phyloP scores from a whole-genome alignment of 108 stramenopile genomes.

The Nitzschia inconspicua region DNA sequence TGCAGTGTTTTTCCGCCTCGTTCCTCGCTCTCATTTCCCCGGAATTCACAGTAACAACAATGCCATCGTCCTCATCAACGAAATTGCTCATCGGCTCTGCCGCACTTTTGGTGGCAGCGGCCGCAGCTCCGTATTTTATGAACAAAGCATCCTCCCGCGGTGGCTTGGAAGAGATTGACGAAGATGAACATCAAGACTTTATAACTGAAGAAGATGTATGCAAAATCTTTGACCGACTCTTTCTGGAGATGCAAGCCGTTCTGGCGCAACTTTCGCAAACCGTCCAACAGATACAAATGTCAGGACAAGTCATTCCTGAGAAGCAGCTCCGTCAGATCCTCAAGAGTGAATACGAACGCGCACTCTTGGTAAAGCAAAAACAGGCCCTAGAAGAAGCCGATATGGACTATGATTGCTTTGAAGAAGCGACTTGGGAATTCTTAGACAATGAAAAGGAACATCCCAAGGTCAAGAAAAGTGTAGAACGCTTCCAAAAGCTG shows the following conservation, averaged over 20 bases:
- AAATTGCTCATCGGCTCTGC: slow-evolving; percentile 3
- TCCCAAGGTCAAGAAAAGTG: slow-evolving; percentile 70
- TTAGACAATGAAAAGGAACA: slow-evolving; percentile 53
- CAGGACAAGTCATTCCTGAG: slow-evolving; percentile 81
- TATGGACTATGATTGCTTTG: slow-evolving; percentile 84
- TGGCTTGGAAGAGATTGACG: slow-evolving; percentile 57
- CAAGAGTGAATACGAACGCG: slow-evolving; percentile 77
- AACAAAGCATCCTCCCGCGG: background rate
- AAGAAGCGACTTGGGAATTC: slow-evolving; percentile 90
- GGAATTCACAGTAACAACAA: too few relatives aligned
- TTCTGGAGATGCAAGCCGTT: slow-evolving; percentile 81
- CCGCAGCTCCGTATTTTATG: background rate
- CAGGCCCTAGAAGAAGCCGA: slow-evolving; percentile 71
- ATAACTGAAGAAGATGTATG: slow-evolving; percentile 73
- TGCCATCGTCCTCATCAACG: background rate
- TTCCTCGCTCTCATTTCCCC: too few relatives aligned
- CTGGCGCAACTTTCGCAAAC: slow-evolving; percentile 77
- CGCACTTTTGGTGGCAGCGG: slow-evolving; percentile 3
- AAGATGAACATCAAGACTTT: slow-evolving; percentile 51
- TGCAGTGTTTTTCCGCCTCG: too few relatives aligned
- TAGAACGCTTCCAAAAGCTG: slow-evolving; percentile 83
- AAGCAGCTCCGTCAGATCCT: slow-evolving; percentile 66
- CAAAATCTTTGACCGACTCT: slow-evolving; percentile 80
- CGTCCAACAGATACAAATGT: slow-evolving; percentile 84
- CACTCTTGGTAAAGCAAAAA: slow-evolving; percentile 52